Evolutionary conservation across 306 rosid species (phyloP).

Genomic region (Spatholobus suberectus): DNA sequence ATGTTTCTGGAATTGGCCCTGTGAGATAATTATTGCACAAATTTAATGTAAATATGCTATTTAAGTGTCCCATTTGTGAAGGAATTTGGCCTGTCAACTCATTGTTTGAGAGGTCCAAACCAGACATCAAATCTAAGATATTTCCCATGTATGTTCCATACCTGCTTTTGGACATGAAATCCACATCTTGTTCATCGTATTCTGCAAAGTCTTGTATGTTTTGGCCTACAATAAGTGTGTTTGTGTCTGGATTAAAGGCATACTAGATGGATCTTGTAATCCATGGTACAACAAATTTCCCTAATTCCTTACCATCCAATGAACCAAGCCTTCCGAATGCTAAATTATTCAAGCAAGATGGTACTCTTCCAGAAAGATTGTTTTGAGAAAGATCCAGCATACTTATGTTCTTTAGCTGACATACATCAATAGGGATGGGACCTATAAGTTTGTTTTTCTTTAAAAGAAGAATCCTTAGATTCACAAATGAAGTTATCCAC

Average conservation of each 20-base stretch:
- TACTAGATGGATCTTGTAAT: neutral
- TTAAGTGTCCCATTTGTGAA: conserved; percentile 4
- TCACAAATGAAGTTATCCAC: neutral
- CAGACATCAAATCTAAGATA: conserved; percentile 32
- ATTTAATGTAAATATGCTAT: conserved; percentile 12
- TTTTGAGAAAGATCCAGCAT: conserved; percentile 32
- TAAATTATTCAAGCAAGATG: neutral
- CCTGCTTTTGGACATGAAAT: conserved; percentile 27
- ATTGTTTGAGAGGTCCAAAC: conserved; percentile 33
- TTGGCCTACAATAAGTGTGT: neutral
- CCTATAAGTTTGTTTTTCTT: conserved; percentile 34
- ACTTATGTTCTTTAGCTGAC: neutral
- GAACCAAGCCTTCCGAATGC: neutral
- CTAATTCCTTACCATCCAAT: neutral
- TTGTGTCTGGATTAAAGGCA: too few relatives aligned
- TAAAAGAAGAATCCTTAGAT: conserved; percentile 17
- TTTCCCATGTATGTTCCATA: neutral
- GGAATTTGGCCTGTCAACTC: conserved; percentile 28
- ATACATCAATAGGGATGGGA: neutral
- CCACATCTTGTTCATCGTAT: neutral
- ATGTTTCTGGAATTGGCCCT: conserved; percentile 8
- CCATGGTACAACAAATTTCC: neutral
- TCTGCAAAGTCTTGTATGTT: neutral
- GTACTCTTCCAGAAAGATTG: neutral
- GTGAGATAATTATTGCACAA: conserved; percentile 25